Conservation (phyloP, 2,329 filamentous ascomycete species). For the Cladorrhinum sp. region DNA sequence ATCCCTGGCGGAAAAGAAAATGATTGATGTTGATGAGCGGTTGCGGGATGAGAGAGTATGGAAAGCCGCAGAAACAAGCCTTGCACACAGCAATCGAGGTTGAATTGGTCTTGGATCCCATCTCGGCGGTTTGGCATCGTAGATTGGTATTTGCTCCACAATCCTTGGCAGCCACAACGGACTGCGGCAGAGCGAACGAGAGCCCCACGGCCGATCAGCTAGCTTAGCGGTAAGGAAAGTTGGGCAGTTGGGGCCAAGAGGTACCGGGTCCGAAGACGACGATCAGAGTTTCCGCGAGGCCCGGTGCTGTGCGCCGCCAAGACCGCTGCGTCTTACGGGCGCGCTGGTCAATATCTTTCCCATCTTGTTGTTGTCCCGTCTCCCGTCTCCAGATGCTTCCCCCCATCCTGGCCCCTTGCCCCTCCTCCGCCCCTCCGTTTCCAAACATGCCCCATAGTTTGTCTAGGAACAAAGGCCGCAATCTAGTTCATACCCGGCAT, state of each 20-base stretch:
- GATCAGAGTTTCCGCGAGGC: slow-evolving; percentile 21
- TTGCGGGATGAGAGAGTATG: slow-evolving; percentile 13
- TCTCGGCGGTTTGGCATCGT: slow-evolving; percentile 26
- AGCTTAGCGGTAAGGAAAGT: slow-evolving; percentile 19
- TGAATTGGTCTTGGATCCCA: slow-evolving; percentile 19
- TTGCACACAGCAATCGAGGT: slow-evolving; percentile 21
- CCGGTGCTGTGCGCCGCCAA: slow-evolving; percentile 19
- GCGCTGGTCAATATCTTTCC: slow-evolving; percentile 2
- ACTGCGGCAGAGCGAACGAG: slow-evolving; percentile 21
- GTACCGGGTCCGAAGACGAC: slow-evolving; percentile 18
- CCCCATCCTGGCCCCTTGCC: not conserved
- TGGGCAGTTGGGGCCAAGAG: slow-evolving; percentile 19
- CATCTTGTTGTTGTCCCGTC: slow-evolving; percentile 9
- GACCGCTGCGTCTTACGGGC: slow-evolving; percentile 17
- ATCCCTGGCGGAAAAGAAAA: not conserved
- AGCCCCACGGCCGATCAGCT: slow-evolving; percentile 25
- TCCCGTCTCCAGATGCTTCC: not conserved
- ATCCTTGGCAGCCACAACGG: slow-evolving; percentile 25
- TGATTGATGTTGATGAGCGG: slow-evolving; percentile 11
- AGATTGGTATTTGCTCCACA: slow-evolving; percentile 27
- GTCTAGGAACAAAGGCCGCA: not conserved
- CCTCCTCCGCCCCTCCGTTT: not conserved
- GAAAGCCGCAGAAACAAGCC: slow-evolving; percentile 22
- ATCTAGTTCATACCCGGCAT: slow-evolving; percentile 78
- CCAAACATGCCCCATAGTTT: not conserved